A percentile compares a stretch with the other conserved stretches of the same genome.
Evolutionary conservation across 306 rosid genomes (phyloP).

Genomic region (Crotalaria pallida): DNA sequence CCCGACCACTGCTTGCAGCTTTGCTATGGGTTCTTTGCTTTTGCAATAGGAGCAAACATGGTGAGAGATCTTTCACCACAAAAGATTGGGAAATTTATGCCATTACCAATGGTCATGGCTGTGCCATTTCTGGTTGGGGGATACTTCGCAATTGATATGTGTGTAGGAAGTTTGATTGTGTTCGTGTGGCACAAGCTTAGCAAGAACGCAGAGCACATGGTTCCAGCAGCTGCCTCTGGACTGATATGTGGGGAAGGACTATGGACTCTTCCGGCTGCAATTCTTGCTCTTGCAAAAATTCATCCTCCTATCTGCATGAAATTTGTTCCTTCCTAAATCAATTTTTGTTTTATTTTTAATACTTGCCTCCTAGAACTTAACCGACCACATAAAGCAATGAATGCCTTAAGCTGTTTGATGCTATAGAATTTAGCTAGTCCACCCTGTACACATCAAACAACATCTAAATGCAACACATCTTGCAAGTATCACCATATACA

Average conservation of each 20-base stretch:
- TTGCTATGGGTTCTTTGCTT: constrained; percentile 34
- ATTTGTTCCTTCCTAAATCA: constrained; percentile 51
- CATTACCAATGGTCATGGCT: constrained; percentile 91
- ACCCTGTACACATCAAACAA: neutral
- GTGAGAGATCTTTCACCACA: constrained; percentile 36
- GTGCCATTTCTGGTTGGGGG: constrained; percentile 91
- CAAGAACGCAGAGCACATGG: constrained; percentile 57
- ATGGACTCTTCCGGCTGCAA: constrained; percentile 87
- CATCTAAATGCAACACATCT: neutral
- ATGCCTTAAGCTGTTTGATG: neutral
- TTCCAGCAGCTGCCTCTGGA: constrained; percentile 89
- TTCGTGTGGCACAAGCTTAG: constrained; percentile 54
- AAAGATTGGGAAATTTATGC: constrained; percentile 81
- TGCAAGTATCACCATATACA: neutral
- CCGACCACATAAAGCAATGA: neutral
- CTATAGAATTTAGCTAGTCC: constrained; percentile 7
- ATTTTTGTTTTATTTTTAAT: too few relatives aligned
- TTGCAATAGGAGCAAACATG: constrained; percentile 30
- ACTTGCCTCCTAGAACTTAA: constrained; percentile 37
- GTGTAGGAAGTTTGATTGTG: constrained; percentile 57
- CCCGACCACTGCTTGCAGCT: constrained; percentile 82
- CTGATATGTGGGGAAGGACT: constrained; percentile 93
- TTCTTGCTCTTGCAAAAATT: constrained; percentile 83
- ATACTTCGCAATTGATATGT: constrained; percentile 86
- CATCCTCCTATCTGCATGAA: constrained; percentile 94